Evolutionary conservation across 352 stramenopile species (phyloP), one percentile per base, ranked within the genome.

Genomic region (Globisporangium paroecandrum): DNA sequence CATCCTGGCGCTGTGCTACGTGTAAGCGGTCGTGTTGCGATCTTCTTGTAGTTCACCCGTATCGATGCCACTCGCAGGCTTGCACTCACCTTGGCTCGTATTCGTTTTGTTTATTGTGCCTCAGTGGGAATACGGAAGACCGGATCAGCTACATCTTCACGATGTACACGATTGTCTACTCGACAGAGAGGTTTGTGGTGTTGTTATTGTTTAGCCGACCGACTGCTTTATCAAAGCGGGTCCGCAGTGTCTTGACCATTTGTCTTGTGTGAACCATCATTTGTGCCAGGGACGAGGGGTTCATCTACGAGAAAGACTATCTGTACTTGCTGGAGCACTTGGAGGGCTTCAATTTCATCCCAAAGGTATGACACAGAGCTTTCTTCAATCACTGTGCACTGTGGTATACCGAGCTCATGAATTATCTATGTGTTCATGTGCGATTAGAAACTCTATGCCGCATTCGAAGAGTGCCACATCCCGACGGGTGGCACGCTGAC

Each of bases 121-220:
- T 53, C 66, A 95, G 87, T 73, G 87, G 87, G 58, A 93, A 93
- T 71, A 93, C 85, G 41, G 87, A 95, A 65, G 87, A 95, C 71
- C 82, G 87, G n/a, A 90, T 95, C 68, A 89, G 82, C 72, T 95
- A 93, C 70, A 81, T 95, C 25, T 95, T 95, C 65, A 85, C 74
- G 24, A 95, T 95, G 87, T 93, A 94, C 75, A 82, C 78, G 58
- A 91, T 90, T 64, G 84, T 87, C 32, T 85, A 91, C 66, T 78
- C 76, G 3, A 74, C 75, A 15, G 85, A 94, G 47, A 77, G 85
- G 87, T 94, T 73, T 47, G 24, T 43, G 2, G 2, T 22, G 7
- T 20, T 65, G 12, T 51, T 2, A 7, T 41, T 68, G 13, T 43
- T 41, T 43, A 43, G 36, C 10, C 15, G 12, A 20, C 22, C 7